Evolutionary conservation across 2,329 filamentous ascomycete genomes (phyloP).

Genomic region (Purpureocillium takamizusanense): DNA sequence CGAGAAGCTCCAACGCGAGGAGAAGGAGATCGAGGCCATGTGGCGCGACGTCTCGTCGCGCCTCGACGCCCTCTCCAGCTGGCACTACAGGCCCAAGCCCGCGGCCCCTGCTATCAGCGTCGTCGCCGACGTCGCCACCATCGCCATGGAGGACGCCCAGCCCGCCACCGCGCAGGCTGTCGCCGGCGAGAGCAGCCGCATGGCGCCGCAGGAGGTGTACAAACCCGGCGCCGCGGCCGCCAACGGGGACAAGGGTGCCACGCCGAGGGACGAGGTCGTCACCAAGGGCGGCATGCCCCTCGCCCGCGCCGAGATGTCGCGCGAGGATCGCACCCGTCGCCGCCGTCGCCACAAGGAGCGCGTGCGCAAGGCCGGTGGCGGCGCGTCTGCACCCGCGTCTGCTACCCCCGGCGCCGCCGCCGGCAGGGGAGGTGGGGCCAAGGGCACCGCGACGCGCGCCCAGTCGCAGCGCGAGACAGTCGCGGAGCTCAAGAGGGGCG

Average conservation of each 20-base stretch:
- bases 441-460: conserved; percentile 45
- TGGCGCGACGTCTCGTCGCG: conserved; percentile 76
- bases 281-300: conserved; percentile 70
- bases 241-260: too few relatives aligned
- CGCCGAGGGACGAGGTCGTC: conserved; percentile 62
- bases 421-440: not conserved
- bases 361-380: conserved; percentile 57
- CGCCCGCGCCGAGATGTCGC: conserved; percentile 74
- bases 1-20: conserved; percentile 73
- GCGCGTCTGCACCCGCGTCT: conserved; percentile 13
- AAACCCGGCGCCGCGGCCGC: conserved; percentile 66
- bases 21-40: conserved; percentile 70
- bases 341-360: conserved; percentile 80
- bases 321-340: conserved; percentile 73
- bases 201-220: conserved; percentile 94
- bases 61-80: conserved; percentile 83
- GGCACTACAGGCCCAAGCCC: conserved; percentile 91
- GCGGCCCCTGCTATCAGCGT: conserved; percentile 75
- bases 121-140: conserved; percentile 81
- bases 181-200: conserved; percentile 57
- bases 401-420: not conserved
- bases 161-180: conserved; percentile 73
- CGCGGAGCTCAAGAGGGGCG: conserved; percentile 68
- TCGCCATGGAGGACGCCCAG: conserved; percentile 91
- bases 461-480: conserved; percentile 41